Percentiles rank a stretch among this genome's conserved stretches.
Conservation (phyloP, 495 filamentous ascomycete species). For the Glutinoglossum americanum region DNA sequence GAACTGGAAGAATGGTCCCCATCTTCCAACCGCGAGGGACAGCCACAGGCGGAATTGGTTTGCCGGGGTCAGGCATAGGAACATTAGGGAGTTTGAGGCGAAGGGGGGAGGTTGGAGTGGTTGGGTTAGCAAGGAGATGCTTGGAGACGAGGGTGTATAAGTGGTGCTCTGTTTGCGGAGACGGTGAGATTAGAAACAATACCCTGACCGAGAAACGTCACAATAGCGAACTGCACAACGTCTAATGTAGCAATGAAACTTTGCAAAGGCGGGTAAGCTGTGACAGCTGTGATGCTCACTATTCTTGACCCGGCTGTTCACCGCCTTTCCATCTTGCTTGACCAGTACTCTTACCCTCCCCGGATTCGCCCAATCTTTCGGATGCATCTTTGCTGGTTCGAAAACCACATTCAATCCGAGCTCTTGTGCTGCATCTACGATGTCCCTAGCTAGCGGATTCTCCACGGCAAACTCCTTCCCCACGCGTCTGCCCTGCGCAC, state of each 20-base stretch:
- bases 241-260: not conserved
- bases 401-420: constrained; percentile 58
- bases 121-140: constrained; percentile 57
- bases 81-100: constrained; percentile 45
- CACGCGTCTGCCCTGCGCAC: constrained; percentile 63
- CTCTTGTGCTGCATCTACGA: constrained; percentile 59
- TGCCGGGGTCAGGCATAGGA: constrained; percentile 33
- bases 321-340: constrained; percentile 30
- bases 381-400: constrained; percentile 81
- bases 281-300: constrained; percentile 27
- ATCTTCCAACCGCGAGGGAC: constrained; percentile 90
- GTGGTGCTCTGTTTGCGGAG: constrained; percentile 41
- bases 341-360: constrained; percentile 66
- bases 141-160: constrained; percentile 56
- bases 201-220: not conserved
- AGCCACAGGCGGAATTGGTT: constrained; percentile 45
- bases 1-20: constrained; percentile 57
- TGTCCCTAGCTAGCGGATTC: constrained; percentile 77
- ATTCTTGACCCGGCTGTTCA: constrained; percentile 43
- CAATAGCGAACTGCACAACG: not conserved
- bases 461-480: constrained; percentile 43
- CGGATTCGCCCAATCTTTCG: constrained; percentile 94
- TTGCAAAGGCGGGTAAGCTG: not conserved
- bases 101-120: constrained; percentile 42
- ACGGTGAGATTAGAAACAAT: not conserved